Conservation (phyloP, 2,329 filamentous ascomycete species). For the Microascus cirrosus region DNA sequence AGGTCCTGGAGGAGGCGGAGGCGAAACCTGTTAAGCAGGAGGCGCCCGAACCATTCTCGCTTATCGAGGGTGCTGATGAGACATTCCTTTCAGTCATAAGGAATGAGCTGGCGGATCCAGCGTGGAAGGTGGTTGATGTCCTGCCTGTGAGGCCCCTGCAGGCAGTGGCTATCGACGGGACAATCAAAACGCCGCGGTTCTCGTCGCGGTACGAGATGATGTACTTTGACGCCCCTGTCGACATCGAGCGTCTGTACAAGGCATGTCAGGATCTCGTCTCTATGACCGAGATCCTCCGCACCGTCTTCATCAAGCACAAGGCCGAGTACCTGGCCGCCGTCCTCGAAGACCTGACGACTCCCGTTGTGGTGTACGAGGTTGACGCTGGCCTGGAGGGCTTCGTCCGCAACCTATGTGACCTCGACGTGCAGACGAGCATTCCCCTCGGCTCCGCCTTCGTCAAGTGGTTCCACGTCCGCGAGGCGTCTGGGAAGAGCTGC, state of each 20-base stretch:
- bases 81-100: constrained; percentile 18
- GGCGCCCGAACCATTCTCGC: constrained; percentile 35
- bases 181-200: constrained; percentile 45
- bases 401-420: constrained; percentile 37
- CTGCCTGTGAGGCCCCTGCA: constrained; percentile 49
- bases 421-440: constrained; percentile 44
- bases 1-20: constrained; percentile 26
- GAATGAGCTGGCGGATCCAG: constrained; percentile 32
- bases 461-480: constrained; percentile 43
- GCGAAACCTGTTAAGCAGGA: constrained; percentile 9
- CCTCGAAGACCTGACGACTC: constrained; percentile 38
- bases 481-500: constrained; percentile 19
- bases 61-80: constrained; percentile 28
- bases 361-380: constrained; percentile 40
- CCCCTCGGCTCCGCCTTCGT: constrained; percentile 49
- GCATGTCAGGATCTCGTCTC: constrained; percentile 45
- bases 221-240: constrained; percentile 41
- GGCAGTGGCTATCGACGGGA: constrained; percentile 46
- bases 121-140: constrained; percentile 42
- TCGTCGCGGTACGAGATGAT: constrained; percentile 55
- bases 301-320: constrained; percentile 44
- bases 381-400: constrained; percentile 39
- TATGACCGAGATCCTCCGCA: constrained; percentile 53
- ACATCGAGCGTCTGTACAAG: constrained; percentile 33
- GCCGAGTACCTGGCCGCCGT: constrained; percentile 45